phyloP scores from a whole-genome alignment of 768 basidiomycete species.

The Tulasnella sp. region DNA sequence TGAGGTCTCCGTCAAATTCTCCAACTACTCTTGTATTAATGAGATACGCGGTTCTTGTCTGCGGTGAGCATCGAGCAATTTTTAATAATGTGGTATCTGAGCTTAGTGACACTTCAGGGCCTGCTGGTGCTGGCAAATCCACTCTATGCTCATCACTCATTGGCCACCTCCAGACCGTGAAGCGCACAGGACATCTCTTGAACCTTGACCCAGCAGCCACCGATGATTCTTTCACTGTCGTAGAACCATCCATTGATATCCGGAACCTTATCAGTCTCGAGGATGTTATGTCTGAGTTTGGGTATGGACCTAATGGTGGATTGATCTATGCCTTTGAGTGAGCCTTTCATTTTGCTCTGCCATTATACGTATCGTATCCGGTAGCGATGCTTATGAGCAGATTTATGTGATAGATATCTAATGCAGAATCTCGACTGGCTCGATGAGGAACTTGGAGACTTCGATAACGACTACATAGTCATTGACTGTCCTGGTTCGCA shows the following conservation, averaged over 20 bases:
- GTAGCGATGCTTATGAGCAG: not conserved
- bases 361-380: conserved; percentile 24
- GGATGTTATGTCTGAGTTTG: conserved; percentile 92
- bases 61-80: conserved; percentile 7
- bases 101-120: conserved; percentile 42
- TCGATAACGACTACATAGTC: conserved; percentile 90
- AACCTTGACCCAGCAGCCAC: conserved; percentile 95
- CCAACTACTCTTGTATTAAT: conserved; percentile 30
- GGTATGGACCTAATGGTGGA: conserved; percentile 94
- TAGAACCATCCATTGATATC: conserved; percentile 84
- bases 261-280: conserved; percentile 82
- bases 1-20: not conserved
- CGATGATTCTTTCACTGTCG: conserved; percentile 74
- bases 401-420: conserved; percentile 56
- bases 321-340: conserved; percentile 99
- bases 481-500: conserved; percentile 78
- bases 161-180: conserved; percentile 75
- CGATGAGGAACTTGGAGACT: conserved; percentile 89
- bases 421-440: conserved; percentile 98
- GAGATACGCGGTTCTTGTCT: conserved; percentile 78
- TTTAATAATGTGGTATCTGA: not conserved
- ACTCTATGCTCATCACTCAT: conserved; percentile 84
- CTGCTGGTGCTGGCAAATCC: conserved; percentile 95
- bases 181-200: conserved; percentile 80
- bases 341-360: conserved; percentile 37